Base-by-base conservation (phyloP, 2,329 filamentous ascomycete genomes). In the Microdochium nivale region DNA sequence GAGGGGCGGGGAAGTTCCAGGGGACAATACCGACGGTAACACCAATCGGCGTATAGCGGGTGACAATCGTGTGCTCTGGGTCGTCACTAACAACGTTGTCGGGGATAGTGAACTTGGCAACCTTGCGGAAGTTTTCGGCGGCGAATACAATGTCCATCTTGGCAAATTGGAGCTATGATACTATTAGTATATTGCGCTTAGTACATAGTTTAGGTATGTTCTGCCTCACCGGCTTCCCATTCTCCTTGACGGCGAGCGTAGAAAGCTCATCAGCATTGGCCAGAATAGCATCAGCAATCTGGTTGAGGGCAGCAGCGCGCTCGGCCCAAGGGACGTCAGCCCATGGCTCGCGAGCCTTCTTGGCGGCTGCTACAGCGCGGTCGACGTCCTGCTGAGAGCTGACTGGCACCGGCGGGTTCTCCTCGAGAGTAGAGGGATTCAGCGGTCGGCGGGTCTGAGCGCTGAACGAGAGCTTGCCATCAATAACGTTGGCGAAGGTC, bases 1-100 rank as follows among this genome's bases (percentile, higher is more conserved):
- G 70, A 9, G 72, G 61, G 5, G 70, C 71, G 2, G 81, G 64
- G 23, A 74, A 78, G 58, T 81, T 81, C 77, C 78, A 81, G 0
- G 77, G 76, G 1, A 77, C 66, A 32, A 81, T 79, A 14, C 68
- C 78, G 2, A 65, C 73, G 3, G 61, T 62, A 2, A 76, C 68
- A 44, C 40, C 40, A 21, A 76, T 59, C 0, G 73, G 73, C 1
- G 60, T 61, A 55, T 69, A 70, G 49, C 65, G 62, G 1, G 62
- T 63, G 25, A 67, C 62, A 27, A 72, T 49, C 40, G 55, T 60
- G 25, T 59, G 60, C 25, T 63, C 65, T 1, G 68, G 63, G 3
- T 59, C 69, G 11, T 75, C 70, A 40, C 72, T 64, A 5, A 75
- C 53, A 10, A 72, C 56, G 2, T 70, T 69, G 32, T 70, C 67